phyloP scores from a whole-genome alignment of 2,329 filamentous ascomycete genomes.

The Colletotrichum cuscutae region DNA sequence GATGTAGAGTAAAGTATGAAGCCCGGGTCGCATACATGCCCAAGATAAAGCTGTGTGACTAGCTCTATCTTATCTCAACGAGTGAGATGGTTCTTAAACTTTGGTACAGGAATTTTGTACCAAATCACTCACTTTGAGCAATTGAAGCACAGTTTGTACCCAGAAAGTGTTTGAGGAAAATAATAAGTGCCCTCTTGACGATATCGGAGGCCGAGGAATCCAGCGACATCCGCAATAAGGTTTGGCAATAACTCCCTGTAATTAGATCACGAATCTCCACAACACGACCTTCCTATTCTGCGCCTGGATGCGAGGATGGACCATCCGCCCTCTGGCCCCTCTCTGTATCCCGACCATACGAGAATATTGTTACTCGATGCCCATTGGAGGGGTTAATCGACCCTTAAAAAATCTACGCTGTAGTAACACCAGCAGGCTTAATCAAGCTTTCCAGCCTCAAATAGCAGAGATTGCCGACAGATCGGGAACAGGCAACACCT shows the following conservation, averaged over 20 bases:
- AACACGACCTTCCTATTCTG: conserved; percentile 20
- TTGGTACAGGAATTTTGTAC: no score
- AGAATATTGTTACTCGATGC: not conserved
- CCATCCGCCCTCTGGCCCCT: not conserved
- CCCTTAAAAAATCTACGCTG: not conserved
- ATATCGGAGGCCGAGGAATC: not conserved
- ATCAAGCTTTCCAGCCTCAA: conserved; percentile 22
- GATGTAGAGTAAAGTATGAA: no score
- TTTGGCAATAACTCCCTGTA: not conserved
- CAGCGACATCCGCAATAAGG: not conserved
- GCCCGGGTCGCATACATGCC: no score
- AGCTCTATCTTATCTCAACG: no score
- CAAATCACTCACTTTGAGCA: no score
- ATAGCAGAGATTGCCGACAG: conserved; percentile 7
- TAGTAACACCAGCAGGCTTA: not conserved
- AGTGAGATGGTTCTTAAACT: no score
- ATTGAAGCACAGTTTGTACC: no score
- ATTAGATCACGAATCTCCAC: conserved; percentile 1
- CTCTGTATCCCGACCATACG: not conserved
- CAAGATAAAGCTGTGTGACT: no score
- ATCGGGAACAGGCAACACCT: conserved; percentile 20
- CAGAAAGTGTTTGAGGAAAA: not conserved
- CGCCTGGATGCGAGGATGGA: not conserved
- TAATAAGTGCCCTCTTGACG: not conserved
- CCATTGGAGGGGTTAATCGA: conserved; percentile 12